These are phyloP conservation scores for Abrus precatorius DNA, from an alignment of 306 rosid species.

Conservation along the genomic window DNA sequence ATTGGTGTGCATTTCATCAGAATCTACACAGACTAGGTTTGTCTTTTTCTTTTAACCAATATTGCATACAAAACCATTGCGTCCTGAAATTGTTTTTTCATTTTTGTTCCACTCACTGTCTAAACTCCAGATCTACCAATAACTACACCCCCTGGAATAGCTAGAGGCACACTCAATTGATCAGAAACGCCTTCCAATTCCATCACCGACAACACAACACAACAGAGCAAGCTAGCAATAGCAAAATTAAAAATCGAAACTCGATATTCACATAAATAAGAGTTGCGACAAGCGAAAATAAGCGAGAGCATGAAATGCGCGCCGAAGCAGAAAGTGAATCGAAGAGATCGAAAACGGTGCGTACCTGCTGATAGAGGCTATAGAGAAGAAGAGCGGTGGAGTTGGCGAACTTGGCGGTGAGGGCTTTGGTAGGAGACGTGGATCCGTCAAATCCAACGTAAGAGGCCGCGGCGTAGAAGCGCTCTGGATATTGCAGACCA, in stretches of 20 bases:
- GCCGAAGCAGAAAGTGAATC: background rate
- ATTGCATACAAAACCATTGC: background rate
- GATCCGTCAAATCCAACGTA: constrained; percentile 92
- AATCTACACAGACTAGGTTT: background rate
- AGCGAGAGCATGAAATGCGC: background rate
- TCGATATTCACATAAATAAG: background rate
- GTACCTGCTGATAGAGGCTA: constrained; percentile 86
- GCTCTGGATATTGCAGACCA: constrained; percentile 92
- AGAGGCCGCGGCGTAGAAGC: constrained; percentile 90
- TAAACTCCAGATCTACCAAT: constrained; percentile 59
- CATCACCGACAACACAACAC: constrained; percentile 6
- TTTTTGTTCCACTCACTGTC: background rate
- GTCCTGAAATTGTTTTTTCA: background rate
- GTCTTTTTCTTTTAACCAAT: background rate
- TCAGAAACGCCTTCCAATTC: background rate
- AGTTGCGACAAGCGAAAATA: background rate
- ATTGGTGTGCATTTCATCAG: constrained; percentile 31
- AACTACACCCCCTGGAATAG: constrained; percentile 4
- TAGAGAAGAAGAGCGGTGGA: constrained; percentile 86
- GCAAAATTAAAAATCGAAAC: constrained; percentile 4
- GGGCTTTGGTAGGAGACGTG: constrained; percentile 73
- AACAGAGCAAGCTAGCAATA: background rate
- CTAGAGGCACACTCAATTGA: background rate
- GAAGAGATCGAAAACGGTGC: background rate
- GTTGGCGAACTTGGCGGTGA: constrained; percentile 79